phyloP scores from a whole-genome alignment of 2,329 filamentous ascomycete species.

The Didymella keratinophila region DNA sequence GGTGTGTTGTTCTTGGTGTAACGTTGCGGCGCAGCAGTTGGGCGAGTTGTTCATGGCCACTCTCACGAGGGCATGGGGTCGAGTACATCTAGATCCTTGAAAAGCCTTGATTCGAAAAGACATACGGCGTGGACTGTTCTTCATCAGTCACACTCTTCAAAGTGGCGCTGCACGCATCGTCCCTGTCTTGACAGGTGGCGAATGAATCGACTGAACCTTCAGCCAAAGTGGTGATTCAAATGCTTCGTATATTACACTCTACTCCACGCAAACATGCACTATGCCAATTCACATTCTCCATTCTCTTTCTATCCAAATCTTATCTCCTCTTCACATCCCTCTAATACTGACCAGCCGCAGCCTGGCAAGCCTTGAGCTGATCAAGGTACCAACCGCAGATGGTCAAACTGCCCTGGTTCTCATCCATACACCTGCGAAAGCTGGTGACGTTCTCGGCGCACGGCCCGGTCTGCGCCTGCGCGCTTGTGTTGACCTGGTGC shows the following conservation, averaged over 20 bases:
- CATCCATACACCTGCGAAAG: constrained; percentile 97
- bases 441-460: constrained; percentile 81
- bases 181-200: background rate
- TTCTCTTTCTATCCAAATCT: background rate
- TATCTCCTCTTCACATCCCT: background rate
- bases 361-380: constrained; percentile 72
- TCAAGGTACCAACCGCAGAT: constrained; percentile 99
- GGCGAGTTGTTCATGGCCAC: background rate
- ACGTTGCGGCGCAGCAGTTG: background rate
- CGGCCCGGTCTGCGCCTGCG: constrained; percentile 44
- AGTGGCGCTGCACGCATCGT: background rate
- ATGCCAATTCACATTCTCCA: background rate
- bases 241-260: constrained; percentile 22
- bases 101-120: too few relatives aligned
- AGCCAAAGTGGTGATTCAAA: constrained; percentile 20
- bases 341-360: constrained; percentile 59
- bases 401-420: constrained; percentile 90
- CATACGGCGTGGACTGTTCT: background rate
- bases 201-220: background rate
- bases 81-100: too few relatives aligned
- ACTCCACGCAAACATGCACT: constrained; percentile 1
- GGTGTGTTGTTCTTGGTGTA: background rate
- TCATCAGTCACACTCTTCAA: background rate
- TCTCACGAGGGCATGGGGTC: too few relatives aligned
- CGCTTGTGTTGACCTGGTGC: constrained; percentile 49